phyloP scores from a whole-genome alignment of 1,139 yeast genomes.

The Lodderomyces margitis region DNA sequence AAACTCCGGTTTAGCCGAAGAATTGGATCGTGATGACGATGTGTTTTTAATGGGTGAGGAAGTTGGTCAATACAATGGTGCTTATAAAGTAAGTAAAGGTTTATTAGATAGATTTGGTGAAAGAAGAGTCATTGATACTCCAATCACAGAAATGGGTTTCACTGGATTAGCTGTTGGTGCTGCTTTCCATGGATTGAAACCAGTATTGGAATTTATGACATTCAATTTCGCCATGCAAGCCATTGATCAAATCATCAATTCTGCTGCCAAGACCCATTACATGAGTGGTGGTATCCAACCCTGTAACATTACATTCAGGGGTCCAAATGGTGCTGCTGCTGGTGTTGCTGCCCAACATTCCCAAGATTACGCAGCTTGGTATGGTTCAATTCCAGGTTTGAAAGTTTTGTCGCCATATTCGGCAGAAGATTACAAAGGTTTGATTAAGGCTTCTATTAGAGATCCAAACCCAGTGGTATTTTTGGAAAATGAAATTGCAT shows the following conservation, averaged over 20 bases:
- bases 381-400: conserved; percentile 96
- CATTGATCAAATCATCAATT: conserved; percentile 95
- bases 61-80: conserved; percentile 99
- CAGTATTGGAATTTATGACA: conserved; percentile 98
- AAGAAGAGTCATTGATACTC: conserved; percentile 94
- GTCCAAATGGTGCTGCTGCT: conserved; percentile 99
- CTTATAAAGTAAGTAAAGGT: conserved; percentile 95
- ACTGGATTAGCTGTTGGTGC: conserved; percentile 98
- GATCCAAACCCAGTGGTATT: conserved; percentile 98
- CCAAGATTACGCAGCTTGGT: conserved; percentile 97
- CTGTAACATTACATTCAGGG: conserved; percentile 96
- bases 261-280: conserved; percentile 97
- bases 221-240: conserved; percentile 99
- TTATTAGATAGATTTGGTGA: conserved; percentile 96
- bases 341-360: conserved; percentile 99
- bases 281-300: conserved; percentile 99
- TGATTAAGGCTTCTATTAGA: conserved; percentile 92
- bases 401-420: conserved; percentile 95
- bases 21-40: conserved; percentile 91
- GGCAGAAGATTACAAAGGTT: conserved; percentile 95
- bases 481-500: conserved; percentile 92
- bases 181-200: conserved; percentile 94
- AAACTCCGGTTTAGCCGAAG: conserved; percentile 94
- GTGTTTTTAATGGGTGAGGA: conserved; percentile 98
- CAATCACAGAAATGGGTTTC: conserved; percentile 99